A percentile compares a stretch with the other conserved stretches of the same genome.
Conservation (phyloP, 352 stramenopile species). For the Phytophthora cactorum region DNA sequence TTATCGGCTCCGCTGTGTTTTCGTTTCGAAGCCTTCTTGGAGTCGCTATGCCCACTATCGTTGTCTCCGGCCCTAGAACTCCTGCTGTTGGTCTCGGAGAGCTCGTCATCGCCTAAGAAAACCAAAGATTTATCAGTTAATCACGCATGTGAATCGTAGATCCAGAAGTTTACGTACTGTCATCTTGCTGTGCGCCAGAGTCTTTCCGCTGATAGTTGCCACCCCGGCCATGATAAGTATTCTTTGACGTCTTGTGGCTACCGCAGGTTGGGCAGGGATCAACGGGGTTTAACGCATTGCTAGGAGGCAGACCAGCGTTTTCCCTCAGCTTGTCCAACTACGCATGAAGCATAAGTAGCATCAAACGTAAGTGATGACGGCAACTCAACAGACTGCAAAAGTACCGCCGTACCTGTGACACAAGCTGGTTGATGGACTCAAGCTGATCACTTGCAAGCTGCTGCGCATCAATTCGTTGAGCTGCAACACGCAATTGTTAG, state of each 20-base stretch:
- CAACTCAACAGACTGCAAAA: neutral
- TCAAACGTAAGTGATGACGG: conserved; percentile 5
- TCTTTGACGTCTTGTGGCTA: conserved; percentile 25
- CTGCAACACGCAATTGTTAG: conserved; percentile 35
- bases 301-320: conserved; percentile 25
- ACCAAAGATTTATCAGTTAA: conserved; percentile 14
- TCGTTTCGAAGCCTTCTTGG: conserved; percentile 20
- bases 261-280: conserved; percentile 48
- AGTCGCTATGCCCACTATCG: conserved; percentile 36
- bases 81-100: conserved; percentile 35
- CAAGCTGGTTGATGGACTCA: conserved; percentile 85
- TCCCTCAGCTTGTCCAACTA: conserved; percentile 76
- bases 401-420: conserved; percentile 53
- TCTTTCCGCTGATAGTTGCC: conserved; percentile 33
- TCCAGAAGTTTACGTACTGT: conserved; percentile 34
- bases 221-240: conserved; percentile 13
- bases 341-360: conserved; percentile 3
- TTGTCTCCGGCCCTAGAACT: conserved; percentile 34
- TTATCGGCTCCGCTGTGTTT: conserved; percentile 39
- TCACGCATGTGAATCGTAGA: neutral
- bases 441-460: conserved; percentile 78
- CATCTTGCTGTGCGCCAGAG: conserved; percentile 30
- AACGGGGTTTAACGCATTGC: conserved; percentile 3
- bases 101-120: conserved; percentile 29
- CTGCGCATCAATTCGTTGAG: conserved; percentile 77